These are phyloP conservation scores for Phytophthora sojae DNA, from an alignment of 352 stramenopile genomes.

Conservation along the genomic window DNA sequence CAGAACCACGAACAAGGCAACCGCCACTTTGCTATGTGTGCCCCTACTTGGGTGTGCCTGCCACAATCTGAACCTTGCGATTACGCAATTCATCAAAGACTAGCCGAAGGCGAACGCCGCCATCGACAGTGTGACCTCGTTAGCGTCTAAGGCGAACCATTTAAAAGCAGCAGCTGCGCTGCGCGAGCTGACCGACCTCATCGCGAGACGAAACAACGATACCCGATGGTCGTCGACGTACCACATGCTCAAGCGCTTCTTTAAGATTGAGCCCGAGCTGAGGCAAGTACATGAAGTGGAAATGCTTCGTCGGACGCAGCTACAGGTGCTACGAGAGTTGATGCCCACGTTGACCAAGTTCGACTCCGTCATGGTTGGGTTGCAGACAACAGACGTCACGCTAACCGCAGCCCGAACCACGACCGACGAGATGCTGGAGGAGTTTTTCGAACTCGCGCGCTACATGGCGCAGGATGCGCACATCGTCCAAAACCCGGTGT, in stretches of 20 bases:
- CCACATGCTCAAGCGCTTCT: conserved; percentile 4
- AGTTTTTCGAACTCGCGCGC: background rate
- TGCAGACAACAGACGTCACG: background rate
- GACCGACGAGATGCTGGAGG: conserved; percentile 1
- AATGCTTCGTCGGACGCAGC: background rate
- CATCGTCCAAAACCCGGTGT: background rate
- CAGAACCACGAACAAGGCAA: conserved; percentile 2
- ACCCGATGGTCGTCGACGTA: conserved; percentile 2
- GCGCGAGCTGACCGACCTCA: conserved; percentile 1
- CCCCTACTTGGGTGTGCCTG: background rate
- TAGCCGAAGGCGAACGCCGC: background rate
- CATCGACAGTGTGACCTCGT: background rate
- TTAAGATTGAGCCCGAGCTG: background rate
- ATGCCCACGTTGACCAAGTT: conserved; percentile 1
- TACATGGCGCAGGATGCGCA: background rate
- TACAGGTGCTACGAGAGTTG: background rate
- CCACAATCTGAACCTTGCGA: background rate
- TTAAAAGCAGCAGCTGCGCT: background rate
- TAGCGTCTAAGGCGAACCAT: background rate
- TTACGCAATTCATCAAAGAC: background rate
- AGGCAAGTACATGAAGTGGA: background rate
- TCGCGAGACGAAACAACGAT: background rate
- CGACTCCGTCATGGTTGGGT: conserved; percentile 4
- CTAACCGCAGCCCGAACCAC: background rate
- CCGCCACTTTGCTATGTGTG: background rate